Conservation (phyloP, 2,329 filamentous ascomycete species). For the Fusarium palustre region DNA sequence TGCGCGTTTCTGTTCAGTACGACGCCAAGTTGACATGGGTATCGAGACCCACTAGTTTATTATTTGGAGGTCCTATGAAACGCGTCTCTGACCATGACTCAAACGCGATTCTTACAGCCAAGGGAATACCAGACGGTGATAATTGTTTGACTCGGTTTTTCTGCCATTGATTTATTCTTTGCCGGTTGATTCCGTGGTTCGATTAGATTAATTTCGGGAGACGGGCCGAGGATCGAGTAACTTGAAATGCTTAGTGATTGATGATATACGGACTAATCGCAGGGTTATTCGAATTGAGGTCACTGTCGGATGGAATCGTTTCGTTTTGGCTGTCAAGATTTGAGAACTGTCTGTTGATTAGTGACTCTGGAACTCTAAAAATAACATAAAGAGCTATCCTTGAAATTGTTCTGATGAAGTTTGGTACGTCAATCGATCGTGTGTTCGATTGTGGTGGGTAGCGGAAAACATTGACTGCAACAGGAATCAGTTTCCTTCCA, state of each 20-base stretch:
- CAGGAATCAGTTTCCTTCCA: too few relatives aligned
- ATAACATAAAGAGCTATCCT: neutral
- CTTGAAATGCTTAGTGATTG: neutral
- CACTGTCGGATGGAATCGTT: neutral
- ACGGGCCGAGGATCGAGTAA: neutral
- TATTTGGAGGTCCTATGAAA: neutral
- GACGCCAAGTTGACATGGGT: neutral
- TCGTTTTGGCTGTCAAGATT: neutral
- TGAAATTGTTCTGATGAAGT: neutral
- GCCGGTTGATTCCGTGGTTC: neutral
- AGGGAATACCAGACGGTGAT: neutral
- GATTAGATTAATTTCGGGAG: neutral
- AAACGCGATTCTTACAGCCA: neutral
- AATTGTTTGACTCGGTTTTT: neutral
- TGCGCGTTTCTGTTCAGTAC: neutral
- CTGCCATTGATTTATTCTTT: neutral
- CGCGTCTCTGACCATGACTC: neutral
- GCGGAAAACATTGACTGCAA: too few relatives aligned
- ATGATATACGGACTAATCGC: neutral
- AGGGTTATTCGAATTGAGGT: neutral
- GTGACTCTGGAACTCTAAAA: neutral
- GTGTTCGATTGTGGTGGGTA: too few relatives aligned
- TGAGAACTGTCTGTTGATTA: neutral
- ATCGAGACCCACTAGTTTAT: neutral
- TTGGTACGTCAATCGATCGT: fast-evolving